Evolutionary conservation across 106 monocot species (phyloP), one percentile per base, ranked within the genome.

Genomic region (Allium fistulosum): DNA sequence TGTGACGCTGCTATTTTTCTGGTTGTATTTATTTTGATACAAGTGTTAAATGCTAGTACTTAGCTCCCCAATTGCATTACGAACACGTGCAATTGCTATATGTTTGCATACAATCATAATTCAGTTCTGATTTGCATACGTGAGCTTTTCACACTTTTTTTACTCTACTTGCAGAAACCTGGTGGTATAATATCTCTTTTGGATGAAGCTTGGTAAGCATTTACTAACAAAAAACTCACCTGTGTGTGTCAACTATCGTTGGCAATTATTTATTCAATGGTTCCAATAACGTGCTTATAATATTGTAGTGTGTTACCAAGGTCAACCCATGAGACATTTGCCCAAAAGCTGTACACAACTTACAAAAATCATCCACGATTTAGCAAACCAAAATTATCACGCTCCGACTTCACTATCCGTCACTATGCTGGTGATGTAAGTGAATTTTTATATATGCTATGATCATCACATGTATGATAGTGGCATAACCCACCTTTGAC

Each of bases 381-480:
- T 59, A 63, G 48, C 56, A 88, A 84, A 59, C 88, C 88, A 18
- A 88, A 88, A 58, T 76, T 88, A 48, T 76, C 84, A 52, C 79
- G 81, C 11, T 84, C 84, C 58, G 76, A 79, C 66, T 88, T 88
- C 61, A 88, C 79, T 46, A 88, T 88, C 66, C 73, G 46, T 78
- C 88, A 88, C 73, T 88, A 88, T 76, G 88, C 88, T 66, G 88
- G 88, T 26, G 79, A 88, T 61, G 88, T 88, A 76, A 78, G 78
- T 48, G 37, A 37, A 37, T 4, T 37, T 37, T 37, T 37, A 37
- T 37, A 37, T 37, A 37, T 37, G 37, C 37, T 37, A 37, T 37
- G 4, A 4, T 37, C 37, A 4, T 37, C 37, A 37, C 37, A 37
- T 37, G 37, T 37, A 37, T 37, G 37, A 28, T 28, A 37, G 37